phyloP scores from a whole-genome alignment of 495 filamentous ascomycete genomes.

The Choiromyces venosus region DNA sequence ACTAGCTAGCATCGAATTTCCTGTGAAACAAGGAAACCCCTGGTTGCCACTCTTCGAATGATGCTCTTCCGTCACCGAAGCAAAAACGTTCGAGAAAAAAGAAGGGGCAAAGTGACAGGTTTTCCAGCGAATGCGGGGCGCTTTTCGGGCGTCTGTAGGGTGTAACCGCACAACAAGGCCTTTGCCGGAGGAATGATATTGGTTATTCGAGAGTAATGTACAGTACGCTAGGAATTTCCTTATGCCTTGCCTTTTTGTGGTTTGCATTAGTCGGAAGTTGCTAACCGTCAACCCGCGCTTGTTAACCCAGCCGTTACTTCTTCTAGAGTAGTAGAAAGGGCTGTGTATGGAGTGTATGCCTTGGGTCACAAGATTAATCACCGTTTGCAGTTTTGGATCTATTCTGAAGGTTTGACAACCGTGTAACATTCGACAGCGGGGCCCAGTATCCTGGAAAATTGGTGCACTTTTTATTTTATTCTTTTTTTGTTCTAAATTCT shows the following conservation, averaged over 20 bases:
- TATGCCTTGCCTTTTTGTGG: slow-evolving; percentile 13
- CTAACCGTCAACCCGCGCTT: slow-evolving; percentile 37
- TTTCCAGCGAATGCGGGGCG: slow-evolving; percentile 26
- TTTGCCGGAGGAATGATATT: slow-evolving; percentile 14
- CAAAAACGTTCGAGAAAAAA: slow-evolving; percentile 38
- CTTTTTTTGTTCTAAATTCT: background rate
- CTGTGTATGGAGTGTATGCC: slow-evolving; percentile 19
- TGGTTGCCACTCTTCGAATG: slow-evolving; percentile 34
- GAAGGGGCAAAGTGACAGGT: slow-evolving; percentile 25
- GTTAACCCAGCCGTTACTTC: slow-evolving; percentile 20
- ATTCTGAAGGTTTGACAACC: slow-evolving; percentile 21
- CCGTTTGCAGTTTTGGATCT: slow-evolving; percentile 17
- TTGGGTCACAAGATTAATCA: slow-evolving; percentile 35
- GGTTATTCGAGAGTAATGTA: background rate
- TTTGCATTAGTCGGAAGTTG: slow-evolving; percentile 29
- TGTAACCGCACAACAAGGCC: slow-evolving; percentile 24
- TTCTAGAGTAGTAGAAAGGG: slow-evolving; percentile 21
- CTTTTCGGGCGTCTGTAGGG: slow-evolving; percentile 34
- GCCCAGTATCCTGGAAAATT: slow-evolving; percentile 36
- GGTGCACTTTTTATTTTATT: background rate
- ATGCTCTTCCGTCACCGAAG: slow-evolving; percentile 27
- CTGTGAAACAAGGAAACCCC: slow-evolving; percentile 28
- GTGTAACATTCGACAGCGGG: slow-evolving; percentile 36
- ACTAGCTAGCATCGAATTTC: slow-evolving; percentile 17
- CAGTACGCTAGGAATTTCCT: slow-evolving; percentile 18